Conservation (phyloP, 1,284 basidiomycete species). For the Taiwanofungus camphoratus region DNA sequence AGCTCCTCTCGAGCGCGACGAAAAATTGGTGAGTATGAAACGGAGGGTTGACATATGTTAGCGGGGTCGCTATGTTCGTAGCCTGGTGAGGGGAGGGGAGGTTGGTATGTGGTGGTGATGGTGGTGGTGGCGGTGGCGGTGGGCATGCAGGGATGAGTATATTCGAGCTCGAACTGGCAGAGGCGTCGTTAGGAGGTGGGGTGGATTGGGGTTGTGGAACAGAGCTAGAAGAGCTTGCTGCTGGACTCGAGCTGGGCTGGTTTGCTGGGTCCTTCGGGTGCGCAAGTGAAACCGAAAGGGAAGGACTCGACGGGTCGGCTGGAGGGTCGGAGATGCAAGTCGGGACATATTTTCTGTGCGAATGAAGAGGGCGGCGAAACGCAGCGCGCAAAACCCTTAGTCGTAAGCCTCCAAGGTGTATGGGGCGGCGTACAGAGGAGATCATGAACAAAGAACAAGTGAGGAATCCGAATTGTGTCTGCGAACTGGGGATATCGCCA, state of each 20-base stretch:
- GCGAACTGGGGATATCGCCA: too few species aligned
- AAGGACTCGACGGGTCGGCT: slow-evolving; percentile 5
- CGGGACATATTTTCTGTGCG: slow-evolving; percentile 9
- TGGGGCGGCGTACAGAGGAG: too few species aligned
- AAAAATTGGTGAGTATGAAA: slow-evolving; percentile 52
- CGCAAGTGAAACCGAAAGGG: slow-evolving; percentile 26
- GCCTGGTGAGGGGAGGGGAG: slow-evolving; percentile 18
- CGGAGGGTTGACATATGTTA: slow-evolving; percentile 29
- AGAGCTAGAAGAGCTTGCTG: slow-evolving; percentile 2
- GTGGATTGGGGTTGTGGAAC: too few species aligned
- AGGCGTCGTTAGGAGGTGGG: slow-evolving; percentile 1
- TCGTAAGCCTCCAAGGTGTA: too few species aligned
- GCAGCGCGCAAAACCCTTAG: too few species aligned
- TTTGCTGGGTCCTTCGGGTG: slow-evolving; percentile 29
- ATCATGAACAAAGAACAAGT: too few species aligned
- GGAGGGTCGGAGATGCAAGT: slow-evolving; percentile 21
- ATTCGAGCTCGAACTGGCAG: slow-evolving; percentile 3
- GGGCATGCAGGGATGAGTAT: too few species aligned
- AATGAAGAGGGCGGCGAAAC: slow-evolving; percentile 4
- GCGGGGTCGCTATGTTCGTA: slow-evolving; percentile 6
- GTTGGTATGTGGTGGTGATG: slow-evolving; percentile 15
- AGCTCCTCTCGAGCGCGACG: slow-evolving; percentile 58
- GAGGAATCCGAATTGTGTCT: too few species aligned
- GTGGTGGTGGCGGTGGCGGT: slow-evolving; percentile 15
- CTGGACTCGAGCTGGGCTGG: slow-evolving; percentile 4